Evolutionary conservation across 345 rosid species (phyloP), one percentile per base, ranked within the genome.

Genomic region (Pelargonium nanum): DNA sequence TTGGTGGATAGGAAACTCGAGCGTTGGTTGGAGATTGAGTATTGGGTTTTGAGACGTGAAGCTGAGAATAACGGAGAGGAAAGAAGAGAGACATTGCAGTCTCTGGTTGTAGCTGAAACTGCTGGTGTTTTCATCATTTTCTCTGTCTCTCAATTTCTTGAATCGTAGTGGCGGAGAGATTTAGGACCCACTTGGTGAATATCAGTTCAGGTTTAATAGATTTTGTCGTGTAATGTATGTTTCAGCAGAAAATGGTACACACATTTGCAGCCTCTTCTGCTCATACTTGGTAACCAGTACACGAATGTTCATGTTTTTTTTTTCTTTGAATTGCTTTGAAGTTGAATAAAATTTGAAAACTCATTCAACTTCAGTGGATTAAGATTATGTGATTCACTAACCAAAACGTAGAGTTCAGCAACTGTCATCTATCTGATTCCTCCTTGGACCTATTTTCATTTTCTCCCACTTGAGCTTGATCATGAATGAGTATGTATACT

Each of bases 361-460:
- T 7, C 48, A 40, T 2, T 3, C 8, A 9, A 40, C 48, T 9
- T 40, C 9, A 6, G 21, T 25, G 13, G 19, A 22, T 22, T 22
- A 21, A 9, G n/a, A n/a, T 22, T 22, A 16, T 55, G 13, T 8
- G 26, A 22, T 16, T 2, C 57, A 21, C 4, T 19, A 22, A 5
- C 57, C 44, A 55, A 55, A 70, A 23, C 6, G 24, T 30, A 28
- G 16, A 34, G 9, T 22, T 61, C 61, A 67, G 53, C 22, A 61
- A 54, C 30, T 57, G 50, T 53, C 26, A 55, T 24, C 32, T 19
- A 26, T 67, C 70, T 6, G 68, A 56, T 55, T 69, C 84, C 32
- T 65, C 74, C n/a, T 73, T 77, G 28, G 70, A 71, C 57, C 65
- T 64, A 60, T 59, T 60, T 7, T 26, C 21, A 70, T 26, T 53